These are phyloP conservation scores for Chlorella sp. DNA, from an alignment of 139 green algal genomes.

Conservation along the genomic window DNA sequence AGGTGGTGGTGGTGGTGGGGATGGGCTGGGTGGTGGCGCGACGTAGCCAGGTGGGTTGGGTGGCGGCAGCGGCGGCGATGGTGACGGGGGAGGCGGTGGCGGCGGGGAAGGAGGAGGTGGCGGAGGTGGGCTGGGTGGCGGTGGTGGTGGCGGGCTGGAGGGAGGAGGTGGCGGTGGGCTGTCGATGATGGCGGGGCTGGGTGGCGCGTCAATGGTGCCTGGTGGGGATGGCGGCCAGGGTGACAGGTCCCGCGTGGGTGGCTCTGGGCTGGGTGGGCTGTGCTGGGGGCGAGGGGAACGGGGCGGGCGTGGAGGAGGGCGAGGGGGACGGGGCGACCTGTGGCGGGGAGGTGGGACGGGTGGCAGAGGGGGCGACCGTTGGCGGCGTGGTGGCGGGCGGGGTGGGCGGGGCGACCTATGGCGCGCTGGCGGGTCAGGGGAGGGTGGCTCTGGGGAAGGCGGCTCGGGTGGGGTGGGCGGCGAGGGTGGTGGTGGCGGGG, in stretches of 20 bases:
- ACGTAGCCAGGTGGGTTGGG: background rate
- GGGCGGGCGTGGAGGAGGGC: too few relatives aligned
- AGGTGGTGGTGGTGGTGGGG: background rate
- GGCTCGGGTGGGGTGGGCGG: background rate
- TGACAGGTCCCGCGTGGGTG: too few relatives aligned
- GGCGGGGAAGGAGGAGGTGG: background rate
- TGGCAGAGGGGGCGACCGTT: too few relatives aligned
- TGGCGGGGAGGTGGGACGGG: background rate
- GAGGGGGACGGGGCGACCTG: background rate
- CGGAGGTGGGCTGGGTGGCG: background rate
- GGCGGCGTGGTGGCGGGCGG: too few relatives aligned
- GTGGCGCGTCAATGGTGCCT: too few relatives aligned
- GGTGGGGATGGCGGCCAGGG: too few relatives aligned
- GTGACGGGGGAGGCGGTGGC: background rate
- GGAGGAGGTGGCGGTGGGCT: background rate
- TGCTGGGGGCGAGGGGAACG: too few relatives aligned
- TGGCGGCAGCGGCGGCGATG: background rate
- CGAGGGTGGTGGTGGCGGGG: too few relatives aligned
- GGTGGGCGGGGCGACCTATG: background rate
- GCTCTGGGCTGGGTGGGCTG: too few relatives aligned
- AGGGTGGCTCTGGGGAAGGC: background rate
- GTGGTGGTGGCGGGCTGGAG: background rate
- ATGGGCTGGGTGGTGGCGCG: too few relatives aligned
- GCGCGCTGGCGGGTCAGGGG: background rate
- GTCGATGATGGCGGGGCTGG: too few relatives aligned